Conservation (phyloP, 2,329 filamentous ascomycete species). For the Talaromyces sp. region DNA sequence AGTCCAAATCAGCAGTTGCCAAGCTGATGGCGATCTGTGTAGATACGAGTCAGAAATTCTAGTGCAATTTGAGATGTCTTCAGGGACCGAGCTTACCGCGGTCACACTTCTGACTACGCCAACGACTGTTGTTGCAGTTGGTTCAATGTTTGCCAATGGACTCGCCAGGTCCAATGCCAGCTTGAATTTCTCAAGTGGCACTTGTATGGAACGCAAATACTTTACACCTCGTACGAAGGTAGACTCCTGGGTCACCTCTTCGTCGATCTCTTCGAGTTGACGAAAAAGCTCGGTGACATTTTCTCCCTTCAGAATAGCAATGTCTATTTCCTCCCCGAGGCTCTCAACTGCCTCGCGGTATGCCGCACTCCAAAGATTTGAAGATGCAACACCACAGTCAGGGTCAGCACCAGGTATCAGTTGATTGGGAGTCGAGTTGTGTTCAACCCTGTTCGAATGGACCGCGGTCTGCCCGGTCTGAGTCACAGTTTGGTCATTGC, state of each 20-base stretch:
- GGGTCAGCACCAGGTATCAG: neutral
- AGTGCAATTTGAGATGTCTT: neutral
- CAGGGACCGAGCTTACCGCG: conserved; percentile 16
- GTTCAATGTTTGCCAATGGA: conserved; percentile 26
- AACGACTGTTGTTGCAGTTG: conserved; percentile 18
- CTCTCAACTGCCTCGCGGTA: conserved; percentile 23
- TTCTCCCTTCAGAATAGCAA: conserved; percentile 21
- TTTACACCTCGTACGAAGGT: conserved; percentile 16
- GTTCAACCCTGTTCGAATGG: neutral
- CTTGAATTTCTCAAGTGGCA: conserved; percentile 16
- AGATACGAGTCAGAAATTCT: conserved; percentile 1
- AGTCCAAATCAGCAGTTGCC: conserved; percentile 16
- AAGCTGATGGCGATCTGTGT: conserved; percentile 22
- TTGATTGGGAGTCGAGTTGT: neutral
- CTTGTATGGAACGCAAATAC: conserved; percentile 13
- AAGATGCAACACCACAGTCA: neutral
- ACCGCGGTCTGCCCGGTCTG: neutral
- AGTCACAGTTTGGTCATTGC: neutral
- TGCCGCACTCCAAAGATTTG: conserved; percentile 24
- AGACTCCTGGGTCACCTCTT: conserved; percentile 17
- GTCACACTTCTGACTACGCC: conserved; percentile 21
- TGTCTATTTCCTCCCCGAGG: conserved; percentile 20
- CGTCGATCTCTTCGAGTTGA: conserved; percentile 20
- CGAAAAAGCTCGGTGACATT: conserved; percentile 20
- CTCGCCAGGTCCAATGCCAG: conserved; percentile 16